Evolutionary conservation across 768 basidiomycete species (phyloP), one percentile per base, ranked within the genome.

Genomic region (Amanita pallidorosea): DNA sequence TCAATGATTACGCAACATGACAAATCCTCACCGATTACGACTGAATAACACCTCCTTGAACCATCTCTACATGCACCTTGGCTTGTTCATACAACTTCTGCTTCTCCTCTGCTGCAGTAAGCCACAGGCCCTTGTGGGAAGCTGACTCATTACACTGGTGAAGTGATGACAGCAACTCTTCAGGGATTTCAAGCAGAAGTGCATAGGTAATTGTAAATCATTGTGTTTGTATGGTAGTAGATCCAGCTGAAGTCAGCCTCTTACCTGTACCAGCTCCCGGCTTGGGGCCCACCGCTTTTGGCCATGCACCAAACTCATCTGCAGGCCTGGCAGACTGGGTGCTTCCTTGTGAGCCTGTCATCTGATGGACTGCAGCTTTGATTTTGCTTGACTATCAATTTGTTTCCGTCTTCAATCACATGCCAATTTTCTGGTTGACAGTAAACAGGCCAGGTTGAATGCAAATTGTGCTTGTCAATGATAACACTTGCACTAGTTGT

Each of bases 41-140:
- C 7, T 50, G 57, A n/a, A 65, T 65, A 12, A 64, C 63, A 23
- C 52, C 56, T 2, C 69, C 77, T 55, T 85, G 85, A 3, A 72
- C 70, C 49, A 67, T 73, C 52, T 74, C 77, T 7, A 81, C 87
- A 29, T 71, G 74, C 0, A 70, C 73, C 57, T 76, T 76, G 0
- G 87, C 86, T 13, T 74, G 61, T 53, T 86, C 77, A 61, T 77
- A 88, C 36, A 86, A 62, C 45, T 69, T 69, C 15, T 74, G 62
- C 60, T 91, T 90, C 65, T 91, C 88, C 18, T 80, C 77, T 61
- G 69, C 71, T 6, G 76, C 74, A 13, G 60, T 69, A 5, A 71
- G 71, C 85, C 85, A 90, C 55, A 25, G 8, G 38, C 45, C 31
- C 27, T 46, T 46, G 31, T 7, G 7, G 7, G 45, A 54, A 53